These are phyloP conservation scores for Oenanthe sinensis DNA, from an alignment of 129 eudicot genomes.

Conservation along the genomic window DNA sequence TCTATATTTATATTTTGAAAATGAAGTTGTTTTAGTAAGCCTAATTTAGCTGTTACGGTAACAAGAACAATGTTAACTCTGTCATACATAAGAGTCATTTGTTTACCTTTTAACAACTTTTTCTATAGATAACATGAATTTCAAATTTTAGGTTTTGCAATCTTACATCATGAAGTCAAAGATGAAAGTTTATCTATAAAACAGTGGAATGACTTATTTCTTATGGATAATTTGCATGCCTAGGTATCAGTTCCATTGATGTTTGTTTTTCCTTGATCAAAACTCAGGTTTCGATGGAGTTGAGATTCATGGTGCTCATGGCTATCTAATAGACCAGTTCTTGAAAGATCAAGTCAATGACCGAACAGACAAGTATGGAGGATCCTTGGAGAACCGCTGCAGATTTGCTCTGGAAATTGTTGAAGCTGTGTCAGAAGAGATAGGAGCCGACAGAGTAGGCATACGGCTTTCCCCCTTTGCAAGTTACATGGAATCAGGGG, in stretches of 20 bases:
- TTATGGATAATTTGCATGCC: neutral
- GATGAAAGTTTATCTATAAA: neutral
- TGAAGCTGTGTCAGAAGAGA: slow-evolving; percentile 15
- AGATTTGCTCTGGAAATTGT: slow-evolving; percentile 19
- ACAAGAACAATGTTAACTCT: no score
- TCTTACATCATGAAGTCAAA: neutral
- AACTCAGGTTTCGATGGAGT: slow-evolving; percentile 26
- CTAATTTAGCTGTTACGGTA: no score
- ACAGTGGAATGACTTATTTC: neutral
- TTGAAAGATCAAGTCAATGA: slow-evolving; percentile 23
- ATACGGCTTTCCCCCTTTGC: slow-evolving; percentile 22
- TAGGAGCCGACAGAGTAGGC: slow-evolving; percentile 25
- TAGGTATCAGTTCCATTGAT: neutral
- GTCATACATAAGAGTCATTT: neutral
- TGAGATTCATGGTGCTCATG: slow-evolving; percentile 29
- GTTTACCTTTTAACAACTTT: neutral
- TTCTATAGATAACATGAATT: neutral
- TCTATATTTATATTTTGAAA: no score
- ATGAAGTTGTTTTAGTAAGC: no score
- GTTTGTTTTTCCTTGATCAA: neutral
- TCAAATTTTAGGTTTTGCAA: neutral
- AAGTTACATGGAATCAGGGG: slow-evolving; percentile 18
- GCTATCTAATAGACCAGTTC: slow-evolving; percentile 29
- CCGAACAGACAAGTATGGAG: slow-evolving; percentile 25
- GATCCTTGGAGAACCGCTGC: slow-evolving; percentile 25